Evolutionary conservation across 495 filamentous ascomycete species (phyloP), one percentile per base, ranked within the genome.

Genomic region (Cercophora sp.): DNA sequence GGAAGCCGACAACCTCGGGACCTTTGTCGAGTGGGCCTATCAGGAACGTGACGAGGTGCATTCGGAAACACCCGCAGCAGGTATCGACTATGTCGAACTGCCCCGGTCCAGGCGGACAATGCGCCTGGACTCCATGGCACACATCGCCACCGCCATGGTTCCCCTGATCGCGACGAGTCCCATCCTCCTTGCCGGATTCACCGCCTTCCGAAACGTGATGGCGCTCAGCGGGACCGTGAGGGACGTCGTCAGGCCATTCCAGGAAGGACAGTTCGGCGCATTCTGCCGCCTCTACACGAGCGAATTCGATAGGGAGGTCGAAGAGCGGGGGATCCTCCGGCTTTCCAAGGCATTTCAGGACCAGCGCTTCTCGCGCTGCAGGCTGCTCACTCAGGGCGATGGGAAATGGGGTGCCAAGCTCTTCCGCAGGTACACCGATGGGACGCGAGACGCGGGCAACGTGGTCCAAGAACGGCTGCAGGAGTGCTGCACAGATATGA

Each of bases 231-330:
- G 26, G 1, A 22, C 3, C 24, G 25, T 3, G 3, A 5, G n/a
- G 27, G 25, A 48, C 25, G 25, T 34, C 6, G 25, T 32, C 26
- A 19, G 31, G 2, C 22, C 42, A 2, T 46, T 26, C 22, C 42
- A 16, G 22, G 42, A 46, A 11, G 22, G 23, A 2, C 6, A 46
- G 4, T 46, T 46, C 42, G 22, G 22, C 3, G 42, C 42, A 2
- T 46, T 27, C 24, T 46, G 6, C 42, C 6, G 42, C 3, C 23
- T 46, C 24, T 46, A 46, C 42, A 46, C 42, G 9, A 46, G 19
- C 5, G 23, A 26, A 4, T 46, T 46, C 42, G 42, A 46, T 24
- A 26, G 29, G 4, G 22, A 46, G 15, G 23, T 18, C 42, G 13
- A 46, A 31, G 5, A 31, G 2, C 3, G 22, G 3, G 42, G 15